Conservation (phyloP, 192 early-diverging fungal species). For the Podila horticola region DNA sequence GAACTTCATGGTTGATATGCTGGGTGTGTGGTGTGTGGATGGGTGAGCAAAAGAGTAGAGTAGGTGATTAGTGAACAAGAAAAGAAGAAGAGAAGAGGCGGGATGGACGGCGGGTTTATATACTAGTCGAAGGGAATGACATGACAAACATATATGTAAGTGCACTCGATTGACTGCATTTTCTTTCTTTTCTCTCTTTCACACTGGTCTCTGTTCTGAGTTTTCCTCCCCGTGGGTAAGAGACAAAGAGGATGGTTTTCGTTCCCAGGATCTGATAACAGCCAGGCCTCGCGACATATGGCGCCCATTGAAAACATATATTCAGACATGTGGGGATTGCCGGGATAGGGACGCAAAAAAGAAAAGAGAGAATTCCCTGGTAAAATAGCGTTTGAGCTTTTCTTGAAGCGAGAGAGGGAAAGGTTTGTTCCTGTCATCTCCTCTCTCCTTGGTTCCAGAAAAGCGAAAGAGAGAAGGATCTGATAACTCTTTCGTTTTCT, state of each 20-base stretch:
- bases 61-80: not conserved
- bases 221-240: not conserved
- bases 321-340: too few species aligned
- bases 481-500: too few species aligned
- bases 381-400: too few species aligned
- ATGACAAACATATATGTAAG: too few species aligned
- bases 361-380: not conserved
- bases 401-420: too few species aligned
- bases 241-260: not conserved
- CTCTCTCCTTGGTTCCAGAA: too few species aligned
- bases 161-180: too few species aligned
- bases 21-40: not conserved
- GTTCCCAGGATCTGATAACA: not conserved
- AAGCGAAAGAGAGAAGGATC: too few species aligned
- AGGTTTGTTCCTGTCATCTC: too few species aligned
- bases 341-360: not conserved
- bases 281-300: not conserved
- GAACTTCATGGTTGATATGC: constrained; percentile 26
- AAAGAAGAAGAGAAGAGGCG: not conserved
- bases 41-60: not conserved
- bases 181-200: too few species aligned
- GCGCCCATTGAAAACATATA: not conserved
- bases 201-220: not conserved
- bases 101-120: not conserved
- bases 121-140: not conserved